Evolutionary conservation across 2,329 filamentous ascomycete species (phyloP).

Genomic region (Neofusicoccum parvum): DNA sequence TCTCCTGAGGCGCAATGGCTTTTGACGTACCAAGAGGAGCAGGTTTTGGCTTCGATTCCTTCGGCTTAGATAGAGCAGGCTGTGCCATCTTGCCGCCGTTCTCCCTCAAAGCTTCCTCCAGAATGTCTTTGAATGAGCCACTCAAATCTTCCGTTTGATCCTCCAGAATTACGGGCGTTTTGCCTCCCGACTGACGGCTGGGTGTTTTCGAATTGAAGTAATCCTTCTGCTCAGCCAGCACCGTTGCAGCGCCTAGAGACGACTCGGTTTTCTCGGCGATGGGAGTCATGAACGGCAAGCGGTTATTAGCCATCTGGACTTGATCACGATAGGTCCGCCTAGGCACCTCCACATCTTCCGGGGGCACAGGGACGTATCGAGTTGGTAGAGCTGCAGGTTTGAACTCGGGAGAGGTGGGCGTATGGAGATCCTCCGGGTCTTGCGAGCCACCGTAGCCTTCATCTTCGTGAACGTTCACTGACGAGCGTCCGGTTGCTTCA

Average conservation of each 20-base stretch:
- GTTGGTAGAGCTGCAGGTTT: constrained; percentile 44
- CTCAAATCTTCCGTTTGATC: constrained; percentile 58
- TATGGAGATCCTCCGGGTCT: constrained; percentile 47
- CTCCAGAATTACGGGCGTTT: constrained; percentile 41
- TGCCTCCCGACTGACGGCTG: constrained; percentile 57
- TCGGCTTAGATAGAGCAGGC: constrained; percentile 51
- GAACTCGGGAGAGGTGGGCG: constrained; percentile 39
- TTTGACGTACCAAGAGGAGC: constrained; percentile 28
- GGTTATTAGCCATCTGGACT: constrained; percentile 79
- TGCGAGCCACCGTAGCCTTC: constrained; percentile 32
- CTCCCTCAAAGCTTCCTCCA: constrained; percentile 51
- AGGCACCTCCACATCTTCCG: constrained; percentile 83
- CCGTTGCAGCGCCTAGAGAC: constrained; percentile 63
- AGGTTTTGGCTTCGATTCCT: constrained; percentile 21
- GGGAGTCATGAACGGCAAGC: constrained; percentile 96
- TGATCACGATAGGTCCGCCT: constrained; percentile 80
- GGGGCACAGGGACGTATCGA: constrained; percentile 76
- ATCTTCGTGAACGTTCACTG: constrained; percentile 23
- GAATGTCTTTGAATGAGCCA: constrained; percentile 72
- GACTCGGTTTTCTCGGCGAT: constrained; percentile 95
- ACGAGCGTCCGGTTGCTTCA: not conserved
- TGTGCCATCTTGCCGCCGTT: constrained; percentile 52
- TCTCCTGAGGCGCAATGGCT: constrained; percentile 29
- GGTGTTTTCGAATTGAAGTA: constrained; percentile 75
- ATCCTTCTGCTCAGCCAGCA: constrained; percentile 51